phyloP scores from a whole-genome alignment of 2,329 filamentous ascomycete species.

The Aspergillus quadricinctus region DNA sequence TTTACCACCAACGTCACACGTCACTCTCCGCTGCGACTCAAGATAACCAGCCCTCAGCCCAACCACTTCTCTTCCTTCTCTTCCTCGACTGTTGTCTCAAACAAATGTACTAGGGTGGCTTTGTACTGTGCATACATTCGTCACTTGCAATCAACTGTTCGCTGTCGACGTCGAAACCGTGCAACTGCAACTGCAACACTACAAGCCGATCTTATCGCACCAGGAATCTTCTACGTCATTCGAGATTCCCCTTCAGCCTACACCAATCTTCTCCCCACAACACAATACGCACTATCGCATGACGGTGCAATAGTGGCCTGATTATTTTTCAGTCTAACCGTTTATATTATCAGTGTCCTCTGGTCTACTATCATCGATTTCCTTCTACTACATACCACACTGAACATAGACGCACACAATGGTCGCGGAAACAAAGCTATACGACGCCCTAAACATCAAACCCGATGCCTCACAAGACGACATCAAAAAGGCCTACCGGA shows the following conservation, averaged over 20 bases:
- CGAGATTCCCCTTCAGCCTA: conserved; percentile 18
- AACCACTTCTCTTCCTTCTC: not conserved
- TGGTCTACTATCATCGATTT: not conserved
- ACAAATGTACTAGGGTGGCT: not conserved
- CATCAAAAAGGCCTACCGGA: conserved; percentile 86
- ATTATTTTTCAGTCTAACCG: not conserved
- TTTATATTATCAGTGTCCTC: conserved; percentile 12
- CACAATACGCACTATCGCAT: conserved; percentile 2
- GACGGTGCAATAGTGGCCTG: not conserved
- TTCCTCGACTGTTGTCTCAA: not conserved
- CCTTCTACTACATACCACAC: conserved; percentile 7
- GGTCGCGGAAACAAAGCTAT: conserved; percentile 94
- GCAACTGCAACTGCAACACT: not conserved
- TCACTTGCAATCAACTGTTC: not conserved
- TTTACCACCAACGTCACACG: conserved; percentile 27
- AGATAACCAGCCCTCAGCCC: conserved; percentile 9
- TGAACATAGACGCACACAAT: conserved; percentile 49
- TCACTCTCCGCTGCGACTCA: conserved; percentile 18
- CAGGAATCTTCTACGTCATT: conserved; percentile 34
- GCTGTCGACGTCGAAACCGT: not conserved
- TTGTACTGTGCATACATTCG: not conserved
- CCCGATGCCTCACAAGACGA: conserved; percentile 82
- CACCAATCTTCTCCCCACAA: conserved; percentile 2
- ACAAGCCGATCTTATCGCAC: conserved; percentile 1
- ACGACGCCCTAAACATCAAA: conserved; percentile 77